phyloP scores from a whole-genome alignment of 345 rosid species.

The Euphorbia peplus region DNA sequence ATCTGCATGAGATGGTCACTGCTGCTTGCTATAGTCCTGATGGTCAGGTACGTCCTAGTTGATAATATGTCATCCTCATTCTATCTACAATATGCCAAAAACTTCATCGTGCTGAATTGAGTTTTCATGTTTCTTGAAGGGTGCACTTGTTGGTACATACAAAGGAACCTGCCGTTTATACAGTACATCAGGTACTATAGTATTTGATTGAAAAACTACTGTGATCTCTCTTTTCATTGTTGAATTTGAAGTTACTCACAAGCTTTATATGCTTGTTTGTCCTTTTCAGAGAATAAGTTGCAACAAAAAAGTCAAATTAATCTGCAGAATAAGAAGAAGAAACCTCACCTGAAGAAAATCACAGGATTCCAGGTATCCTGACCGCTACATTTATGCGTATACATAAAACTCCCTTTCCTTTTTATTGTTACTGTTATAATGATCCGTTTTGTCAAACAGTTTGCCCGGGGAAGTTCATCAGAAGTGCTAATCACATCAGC shows the following conservation, averaged over 20 bases:
- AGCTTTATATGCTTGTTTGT: constrained; percentile 9
- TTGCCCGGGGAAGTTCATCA: constrained; percentile 86
- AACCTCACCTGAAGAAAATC: constrained; percentile 83
- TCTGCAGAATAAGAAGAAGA: constrained; percentile 90
- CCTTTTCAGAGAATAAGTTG: constrained; percentile 70
- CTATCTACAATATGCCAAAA: neutral
- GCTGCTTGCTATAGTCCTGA: constrained; percentile 97
- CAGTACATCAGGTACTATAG: constrained; percentile 61
- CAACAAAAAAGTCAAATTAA: constrained; percentile 64
- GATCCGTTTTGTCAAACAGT: constrained; percentile 47
- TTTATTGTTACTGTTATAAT: constrained; percentile 1
- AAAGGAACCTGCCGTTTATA: constrained; percentile 86
- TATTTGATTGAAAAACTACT: constrained; percentile 8
- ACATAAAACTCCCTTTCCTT: neutral
- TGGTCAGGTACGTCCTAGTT: constrained; percentile 64
- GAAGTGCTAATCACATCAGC: constrained; percentile 94
- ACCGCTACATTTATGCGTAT: neutral
- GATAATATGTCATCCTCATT: neutral
- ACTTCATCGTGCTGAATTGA: constrained; percentile 15
- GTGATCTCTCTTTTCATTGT: constrained; percentile 1
- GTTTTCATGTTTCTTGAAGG: constrained; percentile 49
- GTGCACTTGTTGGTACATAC: constrained; percentile 87
- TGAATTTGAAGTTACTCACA: neutral
- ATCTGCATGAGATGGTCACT: constrained; percentile 98
- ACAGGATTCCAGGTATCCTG: constrained; percentile 93